Percentiles rank a stretch among this genome's conserved stretches.
These are phyloP conservation scores for Mycena albidolilacea DNA, from an alignment of 768 basidiomycete species.

Conservation along the genomic window DNA sequence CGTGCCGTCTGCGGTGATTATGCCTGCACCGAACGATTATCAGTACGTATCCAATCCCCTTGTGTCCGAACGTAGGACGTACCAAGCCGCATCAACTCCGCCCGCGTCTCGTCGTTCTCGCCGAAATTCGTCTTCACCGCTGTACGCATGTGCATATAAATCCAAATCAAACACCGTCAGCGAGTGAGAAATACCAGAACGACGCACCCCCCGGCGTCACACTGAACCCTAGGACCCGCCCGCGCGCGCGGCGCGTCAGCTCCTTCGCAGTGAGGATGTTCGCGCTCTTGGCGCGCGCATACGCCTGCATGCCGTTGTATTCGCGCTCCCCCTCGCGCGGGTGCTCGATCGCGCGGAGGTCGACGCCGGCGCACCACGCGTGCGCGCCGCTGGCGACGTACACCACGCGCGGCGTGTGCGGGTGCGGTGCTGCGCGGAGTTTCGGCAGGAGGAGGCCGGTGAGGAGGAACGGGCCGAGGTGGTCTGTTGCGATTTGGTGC, in stretches of 20 bases:
- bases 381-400: conserved; percentile 29
- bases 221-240: conserved; percentile 27
- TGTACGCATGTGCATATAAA: not conserved
- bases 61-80: not conserved
- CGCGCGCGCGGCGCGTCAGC: conserved; percentile 25
- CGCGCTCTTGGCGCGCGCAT: conserved; percentile 32
- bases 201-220: conserved; percentile 31
- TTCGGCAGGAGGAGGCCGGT: conserved; percentile 33
- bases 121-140: conserved; percentile 34
- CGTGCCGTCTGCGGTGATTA: too few species aligned
- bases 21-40: too few species aligned
- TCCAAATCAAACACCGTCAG: too few species aligned
- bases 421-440: conserved; percentile 2
- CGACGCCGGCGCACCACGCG: conserved; percentile 19
- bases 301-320: conserved; percentile 18
- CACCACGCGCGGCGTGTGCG: conserved; percentile 26
- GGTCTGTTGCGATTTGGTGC: not conserved
- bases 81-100: conserved; percentile 4
- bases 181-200: not conserved
- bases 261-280: conserved; percentile 32
- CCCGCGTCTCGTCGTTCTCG: not conserved
- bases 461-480: conserved; percentile 34
- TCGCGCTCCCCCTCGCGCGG: conserved; percentile 1
- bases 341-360: conserved; percentile 18
- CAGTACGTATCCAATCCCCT: too few species aligned